Evolutionary conservation across 805 yeast species (phyloP), one percentile per base, ranked within the genome.

Genomic region (Komagataella phaffii): DNA sequence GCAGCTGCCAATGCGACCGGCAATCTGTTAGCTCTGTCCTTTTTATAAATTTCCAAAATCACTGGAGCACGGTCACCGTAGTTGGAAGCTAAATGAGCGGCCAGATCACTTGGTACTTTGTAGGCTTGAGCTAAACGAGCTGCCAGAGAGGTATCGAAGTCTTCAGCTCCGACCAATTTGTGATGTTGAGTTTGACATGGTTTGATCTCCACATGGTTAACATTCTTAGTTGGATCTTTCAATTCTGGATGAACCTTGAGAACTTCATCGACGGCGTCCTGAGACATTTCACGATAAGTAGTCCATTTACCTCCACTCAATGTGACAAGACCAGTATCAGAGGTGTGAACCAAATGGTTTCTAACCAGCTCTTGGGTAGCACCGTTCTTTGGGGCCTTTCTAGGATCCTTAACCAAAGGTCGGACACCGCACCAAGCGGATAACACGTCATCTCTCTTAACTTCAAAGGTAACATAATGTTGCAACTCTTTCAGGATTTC

Each of bases 271-370:
- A 90, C 82, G 47, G 96, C 87, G 71, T 91, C 96, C 71, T 90
- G 83, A 19, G 97, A 96, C 97, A 90, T 90, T 72, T 88, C 95
- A 72, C 97, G 79, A 74, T 90, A 91, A 44, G 98, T 90, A 51
- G 98, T 90, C 98, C 98, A 90, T 72, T 90, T 90, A 66, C 98
- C 98, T 61, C 97, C 98, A 17, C 95, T 83, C 58, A 90, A 85
- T 45, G 98, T 90, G 45, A 90, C 74, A 58, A 90, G 76, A 23
- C 91, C 93, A 52, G 85, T 75, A 53, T 75, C 80, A 40, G 95
- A 78, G 30, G 79, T 74, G 61, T 84, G 77, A 51, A 90, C 76
- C 60, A 90, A 74, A 68, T 90, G 98, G 58, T 87, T 85, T 72
- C 98, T 83, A 47, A 90, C 98, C 57, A 90, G 74, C 51, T 89